phyloP scores from a whole-genome alignment of 106 monocot species.

The Phalaenopsis aphrodite region DNA sequence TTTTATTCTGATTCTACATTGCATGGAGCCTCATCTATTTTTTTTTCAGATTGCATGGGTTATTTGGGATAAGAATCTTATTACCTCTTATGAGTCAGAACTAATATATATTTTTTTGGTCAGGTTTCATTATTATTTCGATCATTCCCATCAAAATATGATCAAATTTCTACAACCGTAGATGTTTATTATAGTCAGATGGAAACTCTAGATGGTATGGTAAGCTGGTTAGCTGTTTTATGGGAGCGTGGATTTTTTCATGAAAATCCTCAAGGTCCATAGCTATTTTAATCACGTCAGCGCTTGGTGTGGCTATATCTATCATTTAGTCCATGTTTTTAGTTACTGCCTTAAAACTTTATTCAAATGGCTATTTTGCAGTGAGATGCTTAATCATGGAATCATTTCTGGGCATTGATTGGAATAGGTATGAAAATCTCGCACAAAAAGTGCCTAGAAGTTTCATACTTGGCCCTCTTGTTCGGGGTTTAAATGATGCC shows the following conservation, averaged over 20 bases:
- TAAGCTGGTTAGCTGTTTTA: conserved; percentile 68
- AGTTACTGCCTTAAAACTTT: neutral
- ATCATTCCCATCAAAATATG: conserved; percentile 17
- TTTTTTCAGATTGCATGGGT: neutral
- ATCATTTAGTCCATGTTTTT: neutral
- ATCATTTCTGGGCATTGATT: conserved; percentile 71
- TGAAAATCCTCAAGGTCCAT: conserved; percentile 78
- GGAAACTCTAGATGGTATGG: conserved; percentile 49
- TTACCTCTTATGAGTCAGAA: neutral
- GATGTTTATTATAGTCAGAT: conserved; percentile 38
- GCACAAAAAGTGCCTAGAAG: conserved; percentile 52
- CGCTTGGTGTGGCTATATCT: neutral
- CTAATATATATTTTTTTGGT: neutral
- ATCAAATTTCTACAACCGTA: neutral
- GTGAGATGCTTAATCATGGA: conserved; percentile 84
- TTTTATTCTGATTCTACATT: neutral
- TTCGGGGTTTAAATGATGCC: conserved; percentile 69
- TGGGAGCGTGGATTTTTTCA: conserved; percentile 94
- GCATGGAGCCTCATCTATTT: neutral
- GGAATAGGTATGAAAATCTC: conserved; percentile 28
- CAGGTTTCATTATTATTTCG: conserved; percentile 69
- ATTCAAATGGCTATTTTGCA: conserved; percentile 26
- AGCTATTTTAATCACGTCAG: neutral
- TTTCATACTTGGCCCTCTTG: conserved; percentile 67
- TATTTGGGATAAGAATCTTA: neutral